Evolutionary conservation across 148 eudicot species (phyloP).

Genomic region (Rheum nobile): DNA sequence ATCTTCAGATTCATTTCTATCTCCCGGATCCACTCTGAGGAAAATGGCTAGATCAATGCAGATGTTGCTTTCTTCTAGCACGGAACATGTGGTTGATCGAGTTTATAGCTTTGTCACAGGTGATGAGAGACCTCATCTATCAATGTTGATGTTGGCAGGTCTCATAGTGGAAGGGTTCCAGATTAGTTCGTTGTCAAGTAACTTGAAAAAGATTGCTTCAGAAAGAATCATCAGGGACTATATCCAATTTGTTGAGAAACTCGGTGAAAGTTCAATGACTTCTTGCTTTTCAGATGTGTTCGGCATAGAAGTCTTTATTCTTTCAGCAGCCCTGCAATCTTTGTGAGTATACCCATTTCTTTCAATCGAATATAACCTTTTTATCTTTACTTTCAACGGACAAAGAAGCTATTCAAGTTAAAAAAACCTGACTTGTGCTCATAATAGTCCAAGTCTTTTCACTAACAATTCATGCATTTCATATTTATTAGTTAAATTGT

Average conservation of each 20-base stretch:
- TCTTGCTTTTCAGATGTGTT: conserved; percentile 20
- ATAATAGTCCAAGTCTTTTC: not conserved
- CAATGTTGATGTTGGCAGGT: conserved; percentile 36
- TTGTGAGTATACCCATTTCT: conserved; percentile 41
- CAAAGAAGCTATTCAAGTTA: not conserved
- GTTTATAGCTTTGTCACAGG: conserved; percentile 37
- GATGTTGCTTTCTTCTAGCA: conserved; percentile 40
- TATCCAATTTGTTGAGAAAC: conserved; percentile 44
- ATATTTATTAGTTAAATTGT: not conserved
- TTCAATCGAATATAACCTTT: not conserved
- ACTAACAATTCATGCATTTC: not conserved
- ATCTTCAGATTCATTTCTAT: conserved; percentile 34
- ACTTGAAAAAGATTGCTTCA: conserved; percentile 32
- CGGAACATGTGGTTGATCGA: conserved; percentile 41
- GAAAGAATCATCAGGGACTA: conserved; percentile 47
- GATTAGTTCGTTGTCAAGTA: conserved; percentile 46
- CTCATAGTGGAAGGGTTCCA: conserved; percentile 87
- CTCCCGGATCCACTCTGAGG: conserved; percentile 38
- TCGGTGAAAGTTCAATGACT: conserved; percentile 25
- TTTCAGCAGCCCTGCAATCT: conserved; percentile 58
- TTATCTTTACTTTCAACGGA: not conserved
- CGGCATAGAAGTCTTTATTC: conserved; percentile 50
- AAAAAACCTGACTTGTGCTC: not conserved
- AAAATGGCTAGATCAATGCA: conserved; percentile 66
- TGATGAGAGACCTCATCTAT: conserved; percentile 28